These are phyloP conservation scores for Gautieria morchelliformis DNA, from an alignment of 768 basidiomycete species.

Conservation along the genomic window DNA sequence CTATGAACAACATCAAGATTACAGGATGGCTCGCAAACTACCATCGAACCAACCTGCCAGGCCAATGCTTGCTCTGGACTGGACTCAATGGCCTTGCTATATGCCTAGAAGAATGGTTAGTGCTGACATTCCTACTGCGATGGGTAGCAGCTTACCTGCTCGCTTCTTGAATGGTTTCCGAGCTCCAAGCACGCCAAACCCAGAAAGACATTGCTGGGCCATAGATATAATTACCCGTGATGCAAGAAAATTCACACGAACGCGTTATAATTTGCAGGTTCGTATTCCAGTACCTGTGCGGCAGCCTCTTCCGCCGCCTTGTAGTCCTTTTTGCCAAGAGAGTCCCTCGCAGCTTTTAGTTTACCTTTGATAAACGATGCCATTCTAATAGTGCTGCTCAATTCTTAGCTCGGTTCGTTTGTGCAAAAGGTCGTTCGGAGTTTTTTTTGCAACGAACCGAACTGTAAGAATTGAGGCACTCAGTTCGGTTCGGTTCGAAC, in stretches of 20 bases:
- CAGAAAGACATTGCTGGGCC: slow-evolving; percentile 69
- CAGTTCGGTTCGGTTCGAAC: no score
- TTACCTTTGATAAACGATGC: slow-evolving; percentile 50
- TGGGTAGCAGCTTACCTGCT: slow-evolving; percentile 52
- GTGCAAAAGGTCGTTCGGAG: no score
- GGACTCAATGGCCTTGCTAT: slow-evolving; percentile 64
- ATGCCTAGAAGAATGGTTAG: slow-evolving; percentile 40
- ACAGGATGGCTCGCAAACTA: slow-evolving; percentile 3
- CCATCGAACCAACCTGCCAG: slow-evolving; percentile 58
- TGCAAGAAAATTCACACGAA: slow-evolving; percentile 31
- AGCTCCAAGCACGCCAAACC: slow-evolving; percentile 75
- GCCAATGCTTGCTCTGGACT: slow-evolving; percentile 66
- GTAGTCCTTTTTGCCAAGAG: slow-evolving; percentile 68
- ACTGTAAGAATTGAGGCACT: no score
- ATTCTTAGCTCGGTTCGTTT: no score
- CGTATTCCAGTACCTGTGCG: slow-evolving; percentile 56
- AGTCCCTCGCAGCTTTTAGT: slow-evolving; percentile 72
- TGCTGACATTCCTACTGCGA: no score
- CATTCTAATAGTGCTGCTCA: no score
- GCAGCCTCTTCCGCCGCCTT: slow-evolving; percentile 57
- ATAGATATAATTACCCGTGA: slow-evolving; percentile 3
- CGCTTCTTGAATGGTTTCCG: slow-evolving; percentile 60
- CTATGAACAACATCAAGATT: slow-evolving; percentile 27
- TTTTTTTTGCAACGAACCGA: no score
- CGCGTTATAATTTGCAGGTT: slow-evolving; percentile 84